phyloP scores from a whole-genome alignment of 202 grass and related monocot genomes.

The Panicum hallii region DNA sequence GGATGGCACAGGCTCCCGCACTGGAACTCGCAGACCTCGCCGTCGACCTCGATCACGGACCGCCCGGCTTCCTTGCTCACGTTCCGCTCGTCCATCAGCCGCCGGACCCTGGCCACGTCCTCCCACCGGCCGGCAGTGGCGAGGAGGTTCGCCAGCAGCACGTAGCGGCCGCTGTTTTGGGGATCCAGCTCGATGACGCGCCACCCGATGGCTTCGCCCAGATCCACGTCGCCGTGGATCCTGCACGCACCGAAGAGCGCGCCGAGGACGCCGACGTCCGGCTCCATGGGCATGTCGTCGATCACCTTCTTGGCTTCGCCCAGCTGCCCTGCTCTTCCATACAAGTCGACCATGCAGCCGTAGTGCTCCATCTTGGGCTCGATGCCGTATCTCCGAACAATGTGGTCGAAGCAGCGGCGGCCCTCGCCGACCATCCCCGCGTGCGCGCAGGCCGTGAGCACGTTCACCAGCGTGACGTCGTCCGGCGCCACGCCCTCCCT shows the following conservation, averaged over 20 bases:
- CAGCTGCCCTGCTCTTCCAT: conserved; percentile 73
- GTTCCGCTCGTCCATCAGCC: conserved; percentile 61
- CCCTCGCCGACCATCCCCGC: conserved; percentile 61
- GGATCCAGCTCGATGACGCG: conserved; percentile 77
- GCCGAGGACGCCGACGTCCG: conserved; percentile 67
- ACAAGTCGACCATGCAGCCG: conserved; percentile 84
- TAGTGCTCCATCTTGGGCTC: conserved; percentile 84
- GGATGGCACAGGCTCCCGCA: conserved; percentile 56
- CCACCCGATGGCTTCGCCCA: conserved; percentile 68
- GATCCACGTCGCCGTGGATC: conserved; percentile 61
- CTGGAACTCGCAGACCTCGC: conserved; percentile 55
- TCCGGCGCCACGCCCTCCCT: conserved; percentile 50
- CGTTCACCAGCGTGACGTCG: conserved; percentile 75
- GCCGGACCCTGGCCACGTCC: conserved; percentile 59
- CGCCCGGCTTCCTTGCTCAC: conserved; percentile 68
- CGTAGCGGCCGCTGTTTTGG: conserved; percentile 72
- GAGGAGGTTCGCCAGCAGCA: conserved; percentile 78
- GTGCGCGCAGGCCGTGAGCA: conserved; percentile 87
- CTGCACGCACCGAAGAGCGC: conserved; percentile 85
- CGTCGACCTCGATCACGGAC: conserved; percentile 63
- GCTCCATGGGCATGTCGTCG: conserved; percentile 76
- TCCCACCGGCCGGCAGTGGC: conserved; percentile 67
- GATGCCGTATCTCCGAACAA: conserved; percentile 52
- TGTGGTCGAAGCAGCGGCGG: conserved; percentile 56
- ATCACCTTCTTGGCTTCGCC: conserved; percentile 84